These are phyloP conservation scores for Kodamaea sp. DNA, from an alignment of 1,139 yeast species.

Conservation along the genomic window DNA sequence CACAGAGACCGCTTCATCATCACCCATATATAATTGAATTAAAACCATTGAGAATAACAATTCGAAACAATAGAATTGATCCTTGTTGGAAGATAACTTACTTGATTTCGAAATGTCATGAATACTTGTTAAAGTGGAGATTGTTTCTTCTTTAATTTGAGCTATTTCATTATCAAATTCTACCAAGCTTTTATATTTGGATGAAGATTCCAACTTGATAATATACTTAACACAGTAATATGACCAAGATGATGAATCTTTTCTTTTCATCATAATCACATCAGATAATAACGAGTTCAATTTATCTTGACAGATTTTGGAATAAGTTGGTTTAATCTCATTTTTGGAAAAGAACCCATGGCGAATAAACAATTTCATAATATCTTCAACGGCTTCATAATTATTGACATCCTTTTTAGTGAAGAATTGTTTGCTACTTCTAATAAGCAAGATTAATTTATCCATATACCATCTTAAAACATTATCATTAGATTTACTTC, in stretches of 20 bases:
- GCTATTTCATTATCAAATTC: slow-evolving; percentile 55
- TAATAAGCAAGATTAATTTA: slow-evolving; percentile 54
- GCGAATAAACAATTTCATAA: slow-evolving; percentile 51
- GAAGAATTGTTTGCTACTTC: slow-evolving; percentile 40
- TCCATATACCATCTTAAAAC: slow-evolving; percentile 68
- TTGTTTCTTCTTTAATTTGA: slow-evolving; percentile 48
- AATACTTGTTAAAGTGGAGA: slow-evolving; percentile 47
- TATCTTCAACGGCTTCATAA: slow-evolving; percentile 41
- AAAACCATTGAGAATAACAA: slow-evolving; percentile 73
- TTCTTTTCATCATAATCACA: slow-evolving; percentile 43
- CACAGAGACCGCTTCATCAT: slow-evolving; percentile 72
- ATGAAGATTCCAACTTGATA: slow-evolving; percentile 21
- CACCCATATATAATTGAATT: slow-evolving; percentile 75
- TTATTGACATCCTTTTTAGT: slow-evolving; percentile 12
- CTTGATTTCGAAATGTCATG: slow-evolving; percentile 19
- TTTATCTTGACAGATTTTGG: slow-evolving; percentile 52
- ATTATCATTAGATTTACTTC: slow-evolving; percentile 39
- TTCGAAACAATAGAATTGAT: slow-evolving; percentile 51
- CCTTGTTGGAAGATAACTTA: slow-evolving; percentile 12
- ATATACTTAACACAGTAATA: slow-evolving; percentile 34
- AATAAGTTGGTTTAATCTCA: slow-evolving; percentile 9
- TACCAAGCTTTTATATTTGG: slow-evolving; percentile 29
- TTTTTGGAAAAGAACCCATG: slow-evolving; percentile 50
- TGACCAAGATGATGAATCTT: slow-evolving; percentile 59
- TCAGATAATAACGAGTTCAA: slow-evolving; percentile 64